These are phyloP conservation scores for Erythrophleum ivorense DNA, from an alignment of 331 rosid genomes.

Conservation along the genomic window DNA sequence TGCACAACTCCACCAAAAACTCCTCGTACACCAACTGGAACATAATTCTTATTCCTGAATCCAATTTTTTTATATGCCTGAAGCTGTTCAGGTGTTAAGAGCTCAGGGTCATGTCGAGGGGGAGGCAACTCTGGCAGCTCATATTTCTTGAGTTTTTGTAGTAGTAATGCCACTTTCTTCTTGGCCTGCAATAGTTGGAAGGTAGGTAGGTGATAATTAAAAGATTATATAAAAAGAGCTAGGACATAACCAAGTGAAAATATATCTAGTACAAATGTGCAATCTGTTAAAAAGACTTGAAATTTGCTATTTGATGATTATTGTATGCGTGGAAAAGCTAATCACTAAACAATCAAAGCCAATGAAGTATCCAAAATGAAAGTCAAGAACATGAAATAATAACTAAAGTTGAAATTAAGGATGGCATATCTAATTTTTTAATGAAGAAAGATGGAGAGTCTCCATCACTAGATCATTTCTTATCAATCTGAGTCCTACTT, in stretches of 20 bases:
- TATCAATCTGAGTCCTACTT: neutral
- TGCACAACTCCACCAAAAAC: slow-evolving; percentile 99
- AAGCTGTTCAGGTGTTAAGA: slow-evolving; percentile 85
- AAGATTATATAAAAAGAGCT: slow-evolving; percentile 14
- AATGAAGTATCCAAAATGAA: slow-evolving; percentile 12
- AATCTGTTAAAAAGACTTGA: slow-evolving; percentile 3
- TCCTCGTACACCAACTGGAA: slow-evolving; percentile 98
- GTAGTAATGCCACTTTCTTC: slow-evolving; percentile 90
- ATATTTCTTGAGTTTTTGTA: slow-evolving; percentile 92
- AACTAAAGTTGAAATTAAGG: neutral
- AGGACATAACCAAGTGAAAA: slow-evolving; percentile 20
- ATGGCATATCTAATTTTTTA: slow-evolving; percentile 14
- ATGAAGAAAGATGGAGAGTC: neutral
- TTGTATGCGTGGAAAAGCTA: neutral
- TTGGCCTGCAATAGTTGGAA: slow-evolving; percentile 73
- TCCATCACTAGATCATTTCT: neutral
- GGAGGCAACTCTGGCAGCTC: slow-evolving; percentile 93
- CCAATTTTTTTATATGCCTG: slow-evolving; percentile 92
- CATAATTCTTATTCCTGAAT: slow-evolving; percentile 90
- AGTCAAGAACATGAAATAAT: slow-evolving; percentile 3
- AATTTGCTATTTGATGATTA: slow-evolving; percentile 20
- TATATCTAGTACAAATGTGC: slow-evolving; percentile 17
- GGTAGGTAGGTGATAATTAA: slow-evolving; percentile 31
- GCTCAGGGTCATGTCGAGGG: slow-evolving; percentile 93
- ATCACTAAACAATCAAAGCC: slow-evolving; percentile 22